Percentiles rank a stretch among this genome's conserved stretches.
Conservation (phyloP, 345 rosid species). For the Tarenaya hassleriana region DNA sequence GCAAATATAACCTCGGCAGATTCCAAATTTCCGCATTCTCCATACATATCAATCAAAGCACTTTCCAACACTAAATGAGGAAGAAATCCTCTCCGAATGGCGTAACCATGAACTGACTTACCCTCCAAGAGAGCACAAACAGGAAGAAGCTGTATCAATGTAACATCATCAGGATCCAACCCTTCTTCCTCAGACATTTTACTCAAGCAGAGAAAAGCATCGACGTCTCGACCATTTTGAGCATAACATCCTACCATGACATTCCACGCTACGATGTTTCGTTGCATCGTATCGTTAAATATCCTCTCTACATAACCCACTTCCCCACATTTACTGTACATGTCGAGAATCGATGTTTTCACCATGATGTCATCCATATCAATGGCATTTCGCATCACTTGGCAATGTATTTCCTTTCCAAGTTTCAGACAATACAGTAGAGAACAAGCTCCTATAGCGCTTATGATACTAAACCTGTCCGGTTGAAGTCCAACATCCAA, state of each 20-base stretch:
- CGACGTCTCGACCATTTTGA: slow-evolving; percentile 25
- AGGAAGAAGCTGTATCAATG: slow-evolving; percentile 60
- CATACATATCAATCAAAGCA: slow-evolving; percentile 65
- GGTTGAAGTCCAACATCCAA: slow-evolving; percentile 32
- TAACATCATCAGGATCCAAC: slow-evolving; percentile 51
- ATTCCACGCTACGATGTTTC: slow-evolving; percentile 60
- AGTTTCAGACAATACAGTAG: slow-evolving; percentile 21
- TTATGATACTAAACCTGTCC: slow-evolving; percentile 48
- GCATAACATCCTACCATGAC: slow-evolving; percentile 64
- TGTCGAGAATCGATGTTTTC: slow-evolving; percentile 53
- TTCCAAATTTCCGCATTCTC: slow-evolving; percentile 37
- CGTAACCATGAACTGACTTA: slow-evolving; percentile 55
- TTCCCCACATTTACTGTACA: slow-evolving; percentile 55
- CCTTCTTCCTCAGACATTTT: slow-evolving; percentile 38
- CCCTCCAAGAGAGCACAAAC: slow-evolving; percentile 50
- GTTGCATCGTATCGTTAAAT: slow-evolving; percentile 36
- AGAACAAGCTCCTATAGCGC: slow-evolving; percentile 55
- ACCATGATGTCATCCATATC: slow-evolving; percentile 47
- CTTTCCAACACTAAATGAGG: slow-evolving; percentile 63
- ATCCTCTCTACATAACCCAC: slow-evolving; percentile 53
- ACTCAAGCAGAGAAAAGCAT: slow-evolving; percentile 49
- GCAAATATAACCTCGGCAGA: slow-evolving; percentile 42
- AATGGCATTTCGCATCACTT: slow-evolving; percentile 39
- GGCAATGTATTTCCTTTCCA: slow-evolving; percentile 77
- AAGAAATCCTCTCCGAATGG: slow-evolving; percentile 50